Conservation (phyloP, 129 eudicot species). For the Saussurea involucrata region DNA sequence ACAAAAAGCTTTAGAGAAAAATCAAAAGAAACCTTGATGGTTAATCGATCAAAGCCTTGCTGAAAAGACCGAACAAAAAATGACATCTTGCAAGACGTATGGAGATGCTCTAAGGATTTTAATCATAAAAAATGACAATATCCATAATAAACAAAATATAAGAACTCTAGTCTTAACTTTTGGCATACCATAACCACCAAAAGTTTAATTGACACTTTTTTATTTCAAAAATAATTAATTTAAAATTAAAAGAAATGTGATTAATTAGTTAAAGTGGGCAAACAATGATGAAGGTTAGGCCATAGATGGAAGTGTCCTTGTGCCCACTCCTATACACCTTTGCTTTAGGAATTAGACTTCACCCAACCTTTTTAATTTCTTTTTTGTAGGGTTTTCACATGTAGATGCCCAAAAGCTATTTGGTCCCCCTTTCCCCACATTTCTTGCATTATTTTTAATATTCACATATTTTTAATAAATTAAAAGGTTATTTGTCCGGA, state of each 20-base stretch:
- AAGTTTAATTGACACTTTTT: neutral
- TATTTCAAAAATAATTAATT: neutral
- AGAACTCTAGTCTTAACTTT: neutral
- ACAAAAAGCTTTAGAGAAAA: too few species aligned
- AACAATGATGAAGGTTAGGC: constrained; percentile 26
- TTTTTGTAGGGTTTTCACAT: constrained; percentile 29
- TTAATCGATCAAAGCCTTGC: too few species aligned
- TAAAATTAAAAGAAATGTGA: constrained; percentile 7
- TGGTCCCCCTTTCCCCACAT: constrained; percentile 21
- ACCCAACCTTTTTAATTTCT: constrained; percentile 28
- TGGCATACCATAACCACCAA: neutral
- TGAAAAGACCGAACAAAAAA: too few species aligned
- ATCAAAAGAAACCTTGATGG: too few species aligned
- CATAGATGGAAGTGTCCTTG: constrained; percentile 21
- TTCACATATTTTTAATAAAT: neutral
- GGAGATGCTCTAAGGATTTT: too few species aligned
- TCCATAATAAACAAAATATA: neutral
- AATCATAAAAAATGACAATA: neutral
- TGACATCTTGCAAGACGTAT: too few species aligned
- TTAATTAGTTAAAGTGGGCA: constrained; percentile 24
- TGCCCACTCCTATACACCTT: constrained; percentile 8
- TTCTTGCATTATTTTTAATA: neutral
- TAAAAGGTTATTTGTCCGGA: neutral
- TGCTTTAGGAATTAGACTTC: constrained; percentile 24
- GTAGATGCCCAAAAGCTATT: constrained; percentile 20